These are phyloP conservation scores for Emiliania huxleyi DNA, from an alignment of 78 protist genomes.

Conservation along the genomic window DNA sequence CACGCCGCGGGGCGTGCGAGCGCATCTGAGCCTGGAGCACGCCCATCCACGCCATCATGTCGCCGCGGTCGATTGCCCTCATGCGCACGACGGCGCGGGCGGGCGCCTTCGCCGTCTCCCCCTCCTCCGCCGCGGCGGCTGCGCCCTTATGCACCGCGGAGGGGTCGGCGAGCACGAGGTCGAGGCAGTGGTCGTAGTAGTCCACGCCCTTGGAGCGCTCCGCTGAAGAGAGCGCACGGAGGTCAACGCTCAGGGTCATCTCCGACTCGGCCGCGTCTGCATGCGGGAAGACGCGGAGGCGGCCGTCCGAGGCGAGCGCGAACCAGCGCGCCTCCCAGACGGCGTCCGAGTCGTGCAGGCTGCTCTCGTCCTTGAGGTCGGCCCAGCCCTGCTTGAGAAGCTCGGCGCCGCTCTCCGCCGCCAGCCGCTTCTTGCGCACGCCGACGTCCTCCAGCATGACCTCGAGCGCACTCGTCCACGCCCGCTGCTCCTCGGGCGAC, in stretches of 20 bases:
- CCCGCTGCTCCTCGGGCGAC: not conserved
- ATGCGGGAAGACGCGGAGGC: not conserved
- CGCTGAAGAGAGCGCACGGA: not conserved
- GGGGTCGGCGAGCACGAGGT: too few species aligned
- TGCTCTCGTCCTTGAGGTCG: not conserved
- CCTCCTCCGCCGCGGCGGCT: too few species aligned
- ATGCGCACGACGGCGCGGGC: not conserved
- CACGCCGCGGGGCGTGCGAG: not conserved
- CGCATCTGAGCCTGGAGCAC: not conserved
- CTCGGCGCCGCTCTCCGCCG: not conserved
- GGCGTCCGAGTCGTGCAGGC: not conserved
- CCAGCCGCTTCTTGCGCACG: not conserved
- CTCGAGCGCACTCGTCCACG: not conserved
- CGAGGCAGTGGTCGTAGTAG: conserved; percentile 1
- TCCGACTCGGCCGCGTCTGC: not conserved
- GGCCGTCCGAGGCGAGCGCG: not conserved
- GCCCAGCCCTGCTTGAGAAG: not conserved
- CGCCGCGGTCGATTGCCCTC: conserved; percentile 6
- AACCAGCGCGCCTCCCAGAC: not conserved
- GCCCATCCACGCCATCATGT: conserved; percentile 7
- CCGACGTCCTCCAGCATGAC: not conserved
- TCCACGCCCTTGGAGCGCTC: not conserved
- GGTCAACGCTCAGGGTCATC: not conserved
- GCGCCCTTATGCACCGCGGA: too few species aligned
- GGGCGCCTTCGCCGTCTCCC: too few species aligned